A percentile compares a stretch with the other conserved stretches of the same genome.
Conservation (phyloP, 129 eudicot species). For the Mikania micrantha region DNA sequence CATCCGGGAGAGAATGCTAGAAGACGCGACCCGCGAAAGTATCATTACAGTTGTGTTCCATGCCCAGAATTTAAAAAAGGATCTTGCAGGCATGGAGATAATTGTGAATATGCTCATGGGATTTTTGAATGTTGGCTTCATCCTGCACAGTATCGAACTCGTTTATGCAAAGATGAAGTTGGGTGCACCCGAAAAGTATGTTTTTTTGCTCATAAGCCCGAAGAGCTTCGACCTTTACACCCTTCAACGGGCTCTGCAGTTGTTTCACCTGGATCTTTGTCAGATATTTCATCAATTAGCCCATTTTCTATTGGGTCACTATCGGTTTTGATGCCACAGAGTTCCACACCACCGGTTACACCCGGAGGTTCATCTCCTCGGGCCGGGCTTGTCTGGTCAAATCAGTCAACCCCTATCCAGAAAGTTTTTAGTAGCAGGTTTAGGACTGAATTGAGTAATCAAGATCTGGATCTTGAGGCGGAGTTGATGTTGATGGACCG, state of each 20-base stretch:
- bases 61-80: conserved; percentile 84
- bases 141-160: conserved; percentile 85
- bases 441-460: conserved; percentile 42
- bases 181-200: conserved; percentile 67
- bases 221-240: conserved; percentile 76
- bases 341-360: conserved; percentile 45
- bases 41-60: conserved; percentile 78
- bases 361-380: conserved; percentile 46
- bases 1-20: conserved; percentile 93
- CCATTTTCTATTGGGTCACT: conserved; percentile 60
- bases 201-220: conserved; percentile 78
- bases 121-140: conserved; percentile 93
- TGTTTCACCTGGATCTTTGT: conserved; percentile 61
- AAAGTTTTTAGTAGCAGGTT: conserved; percentile 48
- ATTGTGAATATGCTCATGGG: conserved; percentile 85
- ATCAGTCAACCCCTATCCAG: conserved; percentile 52
- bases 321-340: conserved; percentile 41
- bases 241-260: conserved; percentile 82
- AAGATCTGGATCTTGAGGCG: conserved; percentile 47
- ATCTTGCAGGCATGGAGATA: conserved; percentile 63
- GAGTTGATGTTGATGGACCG: conserved; percentile 36
- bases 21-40: conserved; percentile 76
- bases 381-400: conserved; percentile 53
- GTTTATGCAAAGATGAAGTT: conserved; percentile 70
- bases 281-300: conserved; percentile 45